Evolutionary conservation across 306 rosid genomes (phyloP).

Genomic region (Astragalus membranaceus): DNA sequence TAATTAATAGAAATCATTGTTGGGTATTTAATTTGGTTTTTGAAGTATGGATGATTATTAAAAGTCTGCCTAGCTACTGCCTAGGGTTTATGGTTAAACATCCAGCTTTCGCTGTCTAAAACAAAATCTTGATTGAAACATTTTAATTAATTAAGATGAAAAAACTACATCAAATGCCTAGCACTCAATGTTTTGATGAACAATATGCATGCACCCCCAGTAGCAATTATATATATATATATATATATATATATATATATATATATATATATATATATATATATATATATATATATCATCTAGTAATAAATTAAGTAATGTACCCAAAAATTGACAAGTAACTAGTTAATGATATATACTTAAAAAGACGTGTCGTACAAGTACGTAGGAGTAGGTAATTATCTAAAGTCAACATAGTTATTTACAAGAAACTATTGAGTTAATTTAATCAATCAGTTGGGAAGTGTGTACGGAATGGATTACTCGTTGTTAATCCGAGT

Average conservation of each 20-base stretch:
- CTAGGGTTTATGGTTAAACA: constrained; percentile 49
- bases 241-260: no score
- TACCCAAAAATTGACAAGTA: constrained; percentile 13
- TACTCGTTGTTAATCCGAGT: no score
- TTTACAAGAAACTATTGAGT: constrained; percentile 6
- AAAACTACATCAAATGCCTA: constrained; percentile 38
- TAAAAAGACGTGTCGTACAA: constrained; percentile 27
- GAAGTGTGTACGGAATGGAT: constrained; percentile 7
- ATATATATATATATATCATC: no score
- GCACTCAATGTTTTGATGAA: constrained; percentile 33
- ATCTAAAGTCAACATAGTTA: constrained; percentile 5
- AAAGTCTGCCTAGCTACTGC: constrained; percentile 28
- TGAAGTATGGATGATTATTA: constrained; percentile 13
- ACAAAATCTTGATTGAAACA: constrained; percentile 65
- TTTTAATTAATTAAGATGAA: constrained; percentile 48
- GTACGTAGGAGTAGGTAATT: constrained; percentile 14
- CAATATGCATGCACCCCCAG: constrained; percentile 25
- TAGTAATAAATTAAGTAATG: neutral
- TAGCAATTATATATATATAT: constrained; percentile 7
- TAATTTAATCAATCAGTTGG: constrained; percentile 5
- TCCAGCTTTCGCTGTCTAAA: constrained; percentile 40
- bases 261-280: no score
- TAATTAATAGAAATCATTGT: constrained; percentile 1
- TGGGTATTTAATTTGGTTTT: neutral
- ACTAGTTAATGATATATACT: neutral